Conservation (phyloP, 345 rosid species). For the Aethionema arabicum region DNA sequence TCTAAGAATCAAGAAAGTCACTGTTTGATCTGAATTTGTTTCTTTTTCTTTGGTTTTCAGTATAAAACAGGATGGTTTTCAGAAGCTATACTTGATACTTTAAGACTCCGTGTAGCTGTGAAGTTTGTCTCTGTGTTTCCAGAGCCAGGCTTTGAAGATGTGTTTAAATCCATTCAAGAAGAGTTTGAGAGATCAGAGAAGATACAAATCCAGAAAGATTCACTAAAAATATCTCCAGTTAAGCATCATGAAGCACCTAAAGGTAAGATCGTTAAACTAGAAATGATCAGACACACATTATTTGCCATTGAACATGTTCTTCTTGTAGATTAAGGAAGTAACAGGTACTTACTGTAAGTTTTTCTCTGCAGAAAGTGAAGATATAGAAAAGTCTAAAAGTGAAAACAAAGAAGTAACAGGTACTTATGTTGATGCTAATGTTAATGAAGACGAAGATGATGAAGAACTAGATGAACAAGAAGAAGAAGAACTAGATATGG, state of each 20-base stretch:
- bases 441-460: conserved; percentile 50
- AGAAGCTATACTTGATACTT: conserved; percentile 59
- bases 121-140: conserved; percentile 80
- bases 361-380: conserved; percentile 38
- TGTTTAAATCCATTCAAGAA: conserved; percentile 61
- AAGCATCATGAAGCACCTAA: conserved; percentile 47
- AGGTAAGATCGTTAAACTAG: conserved; percentile 41
- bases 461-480: conserved; percentile 70
- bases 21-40: not conserved
- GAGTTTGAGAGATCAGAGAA: conserved; percentile 80
- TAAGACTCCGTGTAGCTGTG: conserved; percentile 72
- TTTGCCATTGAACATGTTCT: conserved; percentile 7
- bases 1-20: not conserved
- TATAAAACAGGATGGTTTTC: conserved; percentile 90
- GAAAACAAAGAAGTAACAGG: conserved; percentile 45
- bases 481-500: conserved; percentile 52
- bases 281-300: not conserved
- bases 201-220: conserved; percentile 46
- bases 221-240: conserved; percentile 47
- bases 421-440: conserved; percentile 53
- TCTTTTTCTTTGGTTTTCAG: conserved; percentile 39
- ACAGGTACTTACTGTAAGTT: conserved; percentile 24
- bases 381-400: conserved; percentile 39
- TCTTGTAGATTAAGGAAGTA: conserved; percentile 9
- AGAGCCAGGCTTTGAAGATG: conserved; percentile 61